Evolutionary conservation across 2,329 filamentous ascomycete species (phyloP), one percentile per base, ranked within the genome.

Genomic region (Aotearoamyces nothofagi): DNA sequence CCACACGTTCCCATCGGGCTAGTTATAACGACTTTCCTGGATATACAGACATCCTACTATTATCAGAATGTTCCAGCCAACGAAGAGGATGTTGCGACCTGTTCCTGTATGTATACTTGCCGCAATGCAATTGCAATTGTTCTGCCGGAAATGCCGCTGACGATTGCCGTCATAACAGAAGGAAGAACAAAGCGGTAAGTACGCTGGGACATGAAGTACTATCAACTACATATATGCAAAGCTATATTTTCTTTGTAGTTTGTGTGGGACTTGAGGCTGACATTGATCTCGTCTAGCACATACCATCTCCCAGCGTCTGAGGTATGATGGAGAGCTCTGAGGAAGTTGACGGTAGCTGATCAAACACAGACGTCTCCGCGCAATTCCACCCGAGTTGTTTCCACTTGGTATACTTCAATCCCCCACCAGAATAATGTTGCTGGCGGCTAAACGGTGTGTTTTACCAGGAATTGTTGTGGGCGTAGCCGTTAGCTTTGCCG

Each of bases 261-360:
- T 15, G 6, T 6, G 9, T 22, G 14, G 25, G 32, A 16, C n/a
- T 28, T 24, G 17, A 29, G 24, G 9, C 20, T 24, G n/a, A 24
- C 9, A 27, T 43, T 37, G 25, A 33, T 29, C 41, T 27, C 37
- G 32, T 39, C 42, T 45, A 98, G 90, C 83, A 54, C 90, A 96
- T 65, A 94, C 87, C 49, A 74, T 96, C 58, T 93, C 87, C 43
- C 90, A 96, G 66, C 82, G 87, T 55, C 67, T 98, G n/a, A n/a
- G n/a, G n/a, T n/a, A n/a, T n/a, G n/a, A n/a, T n/a, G n/a, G n/a
- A n/a, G n/a, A n/a, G n/a, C n/a, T n/a, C n/a, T n/a, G n/a, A n/a
- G n/a, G n/a, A n/a, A n/a, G n/a, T n/a, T n/a, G n/a, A n/a, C n/a
- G n/a, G n/a, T n/a, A n/a, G n/a, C n/a, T n/a, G n/a, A n/a, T n/a